Evolutionary conservation across 2,329 filamentous ascomycete species (phyloP), one percentile per base, ranked within the genome.

Genomic region (Gaeumannomyces sp.): DNA sequence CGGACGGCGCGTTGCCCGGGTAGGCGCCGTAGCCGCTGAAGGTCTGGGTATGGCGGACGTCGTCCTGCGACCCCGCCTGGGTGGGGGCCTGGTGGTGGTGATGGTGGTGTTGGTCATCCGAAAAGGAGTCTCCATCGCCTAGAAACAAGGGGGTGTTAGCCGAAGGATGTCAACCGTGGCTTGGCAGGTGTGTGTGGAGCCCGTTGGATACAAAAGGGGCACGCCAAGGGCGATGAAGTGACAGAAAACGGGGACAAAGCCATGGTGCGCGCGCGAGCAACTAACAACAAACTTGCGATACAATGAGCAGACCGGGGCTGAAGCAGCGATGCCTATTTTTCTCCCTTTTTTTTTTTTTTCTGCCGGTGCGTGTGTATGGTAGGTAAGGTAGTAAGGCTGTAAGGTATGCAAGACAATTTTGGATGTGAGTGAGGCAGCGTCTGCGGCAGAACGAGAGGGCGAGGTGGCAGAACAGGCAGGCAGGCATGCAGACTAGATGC

Each of bases 41-140:
- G 69, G 89, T 88, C 67, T 95, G 91, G 60, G 86, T 79, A 65
- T 88, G 88, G 71, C 91, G 89, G 68, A 91, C 83, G 72, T 93
- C 89, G 68, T 86, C 84, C 33, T 59, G 59, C 19, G 58, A n/a
- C 19, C 33, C 57, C 27, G 60, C 11, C 16, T 65, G 50, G 68
- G 85, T 81, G 69, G 65, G 82, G 72, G 67, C 80, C 76, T 63
- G 77, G 73, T 86, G 85, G 70, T 85, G 83, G 66, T 89, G 86
- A 73, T 91, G 89, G 73, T 89, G 82, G 76, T 88, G 83, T 63
- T 72, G 70, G 62, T 74, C 72, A 73, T 87, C 81, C 76, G 81
- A 77, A 79, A 87, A 87, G 72, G 80, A 72, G 71, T 83, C 83
- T 78, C 84, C 84, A 75, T 84, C 85, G 76, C 83, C 88, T 85